Base-by-base conservation (phyloP, 352 stramenopile species). In the Phytophthora nicotianae region DNA sequence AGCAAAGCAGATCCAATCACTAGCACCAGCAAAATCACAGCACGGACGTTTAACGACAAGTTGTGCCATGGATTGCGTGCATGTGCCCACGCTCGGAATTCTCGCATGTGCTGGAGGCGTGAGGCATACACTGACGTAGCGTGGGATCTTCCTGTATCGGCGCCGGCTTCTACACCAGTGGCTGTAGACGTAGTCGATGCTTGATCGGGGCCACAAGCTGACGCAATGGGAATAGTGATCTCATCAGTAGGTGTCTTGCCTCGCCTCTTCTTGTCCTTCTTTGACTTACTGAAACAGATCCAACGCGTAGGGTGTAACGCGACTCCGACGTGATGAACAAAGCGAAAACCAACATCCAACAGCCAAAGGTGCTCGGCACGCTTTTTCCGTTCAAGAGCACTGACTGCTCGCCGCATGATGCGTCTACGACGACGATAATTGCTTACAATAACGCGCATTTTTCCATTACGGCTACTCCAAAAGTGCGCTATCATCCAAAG, bases 401-500 rank as follows among this genome's bases (percentile, higher is more conserved):
- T 71, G 24, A 91, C 62, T 8, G 79, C 77, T 26, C 82, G 82
- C 17, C 64, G 74, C 45, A 91, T 69, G 16, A 66, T 75, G 23
- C 84, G 82, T 21, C 81, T 79, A 0, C 70, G 70, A 16, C 84
- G 82, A 14, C 84, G 82, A 60, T 93, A 93, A 37, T 89, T 89
- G 61, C 79, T 89, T 14, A 93, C 83, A 26, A 91, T 74, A 14
- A 74, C 55, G 23, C 84, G 84, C 84, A 93, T 91, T 64, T 89
- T 84, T 29, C 45, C 68, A 62, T 93, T 93, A 27, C 84, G 79
- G 19, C 77, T 89, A 69, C 82, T 91, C 81, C 82, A 93, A 59
- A 89, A 93, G 57, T 93, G 84, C 27, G 73, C 72, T 38, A 81
- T 68, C 63, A 91, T 87, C 84, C 82, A 93, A 1, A 91, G 37